Conservation (phyloP, 23 red algal species). For the Gracilaria caudata region DNA sequence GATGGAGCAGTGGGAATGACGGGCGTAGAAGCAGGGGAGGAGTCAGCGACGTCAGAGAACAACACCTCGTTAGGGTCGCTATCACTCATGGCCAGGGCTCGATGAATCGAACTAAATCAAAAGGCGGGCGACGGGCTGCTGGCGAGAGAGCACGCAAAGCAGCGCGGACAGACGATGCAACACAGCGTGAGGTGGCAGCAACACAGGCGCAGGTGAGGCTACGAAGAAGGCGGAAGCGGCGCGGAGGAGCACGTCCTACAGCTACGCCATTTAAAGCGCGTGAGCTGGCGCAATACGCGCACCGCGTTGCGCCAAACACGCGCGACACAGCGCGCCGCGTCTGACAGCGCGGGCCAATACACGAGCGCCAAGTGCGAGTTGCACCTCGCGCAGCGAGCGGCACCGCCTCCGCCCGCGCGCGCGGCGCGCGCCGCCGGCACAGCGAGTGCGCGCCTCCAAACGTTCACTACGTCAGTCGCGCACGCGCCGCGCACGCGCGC, state of each 20-base stretch:
- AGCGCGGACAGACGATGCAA: not conserved
- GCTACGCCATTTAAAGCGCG: no score
- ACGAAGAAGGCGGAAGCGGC: no score
- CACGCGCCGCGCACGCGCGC: no score
- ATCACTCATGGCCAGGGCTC: not conserved
- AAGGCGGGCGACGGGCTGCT: no score
- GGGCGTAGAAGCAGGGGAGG: not conserved
- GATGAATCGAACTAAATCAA: not conserved
- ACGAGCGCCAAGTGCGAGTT: no score
- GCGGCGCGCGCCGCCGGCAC: no score
- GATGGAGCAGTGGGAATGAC: not conserved
- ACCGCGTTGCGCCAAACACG: not conserved
- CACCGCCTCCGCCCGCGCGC: no score
- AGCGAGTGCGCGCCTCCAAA: no score
- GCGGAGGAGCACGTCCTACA: no score
- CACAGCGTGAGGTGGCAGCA: not conserved
- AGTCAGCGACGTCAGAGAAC: not conserved
- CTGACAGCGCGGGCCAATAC: not conserved
- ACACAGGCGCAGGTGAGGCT: not conserved
- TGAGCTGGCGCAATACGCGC: no score
- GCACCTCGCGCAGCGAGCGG: no score
- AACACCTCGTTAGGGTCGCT: slow-evolving; percentile 12
- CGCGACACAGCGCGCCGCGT: not conserved
- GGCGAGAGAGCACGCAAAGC: not conserved
- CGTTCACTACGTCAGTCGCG: no score